A percentile compares a stretch with the other conserved stretches of the same genome.
Conservation (phyloP, 306 rosid species). For the Cyclanthera cordifolia region DNA sequence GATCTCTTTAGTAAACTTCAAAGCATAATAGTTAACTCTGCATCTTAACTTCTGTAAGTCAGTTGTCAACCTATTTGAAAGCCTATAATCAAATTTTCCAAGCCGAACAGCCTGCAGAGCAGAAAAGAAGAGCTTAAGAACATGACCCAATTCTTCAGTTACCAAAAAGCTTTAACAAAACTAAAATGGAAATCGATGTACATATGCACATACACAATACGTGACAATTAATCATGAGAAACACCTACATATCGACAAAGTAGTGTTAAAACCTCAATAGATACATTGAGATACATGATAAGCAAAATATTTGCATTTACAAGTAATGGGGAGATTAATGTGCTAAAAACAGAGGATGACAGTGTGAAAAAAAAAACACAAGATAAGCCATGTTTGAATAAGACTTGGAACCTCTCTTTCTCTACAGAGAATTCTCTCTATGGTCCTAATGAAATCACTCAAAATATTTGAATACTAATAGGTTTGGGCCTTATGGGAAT, state of each 20-base stretch:
- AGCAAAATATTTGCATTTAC: no score
- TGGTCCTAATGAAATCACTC: no score
- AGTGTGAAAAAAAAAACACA: no score
- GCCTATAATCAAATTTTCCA: conserved; percentile 85
- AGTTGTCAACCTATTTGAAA: conserved; percentile 53
- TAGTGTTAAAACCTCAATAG: no score
- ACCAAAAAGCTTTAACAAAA: not conserved
- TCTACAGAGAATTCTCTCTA: no score
- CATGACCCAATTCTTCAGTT: conserved; percentile 11
- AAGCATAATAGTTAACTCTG: conserved; percentile 77
- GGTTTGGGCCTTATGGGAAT: no score
- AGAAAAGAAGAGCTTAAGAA: conserved; percentile 2
- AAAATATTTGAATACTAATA: no score
- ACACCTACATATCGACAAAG: no score
- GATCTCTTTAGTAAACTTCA: conserved; percentile 54
- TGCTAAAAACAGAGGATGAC: no score
- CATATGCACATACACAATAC: not conserved
- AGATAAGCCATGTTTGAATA: no score
- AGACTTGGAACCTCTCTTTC: no score
- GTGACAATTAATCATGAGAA: not conserved
- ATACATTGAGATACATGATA: not conserved
- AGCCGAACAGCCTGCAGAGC: conserved; percentile 61
- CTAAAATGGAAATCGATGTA: not conserved
- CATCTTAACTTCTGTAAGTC: conserved; percentile 75
- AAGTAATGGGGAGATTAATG: no score